phyloP scores from a whole-genome alignment of 129 eudicot genomes.

The Saposhnikovia divaricata region DNA sequence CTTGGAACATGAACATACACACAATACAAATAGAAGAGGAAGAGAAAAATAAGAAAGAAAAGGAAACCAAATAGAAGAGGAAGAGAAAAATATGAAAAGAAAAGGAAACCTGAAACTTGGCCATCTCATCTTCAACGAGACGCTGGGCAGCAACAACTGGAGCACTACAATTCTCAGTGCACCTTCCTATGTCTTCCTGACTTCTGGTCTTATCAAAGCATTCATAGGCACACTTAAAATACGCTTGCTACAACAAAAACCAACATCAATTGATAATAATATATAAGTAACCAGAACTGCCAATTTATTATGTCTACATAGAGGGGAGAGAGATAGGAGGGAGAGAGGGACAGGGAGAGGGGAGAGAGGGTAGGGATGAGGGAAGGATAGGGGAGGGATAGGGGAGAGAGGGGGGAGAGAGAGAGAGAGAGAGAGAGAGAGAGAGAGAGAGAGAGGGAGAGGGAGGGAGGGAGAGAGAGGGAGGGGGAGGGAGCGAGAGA shows the following conservation, averaged over 20 bases:
- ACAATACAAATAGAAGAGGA: background rate
- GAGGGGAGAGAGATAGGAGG: too few relatives aligned
- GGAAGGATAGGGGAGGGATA: too few relatives aligned
- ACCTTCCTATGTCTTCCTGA: conserved; percentile 10
- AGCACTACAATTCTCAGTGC: conserved; percentile 9
- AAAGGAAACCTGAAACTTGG: conserved; percentile 67
- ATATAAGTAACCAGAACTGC: background rate
- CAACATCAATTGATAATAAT: background rate
- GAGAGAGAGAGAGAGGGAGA: too few relatives aligned
- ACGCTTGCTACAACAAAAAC: background rate
- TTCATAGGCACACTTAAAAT: conserved; percentile 7
- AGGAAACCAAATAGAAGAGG: conserved; percentile 22
- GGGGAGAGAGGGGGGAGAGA: too few relatives aligned
- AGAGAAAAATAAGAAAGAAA: background rate
- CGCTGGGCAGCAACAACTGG: conserved; percentile 20
- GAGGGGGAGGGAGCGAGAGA: too few relatives aligned
- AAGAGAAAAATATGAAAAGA: background rate
- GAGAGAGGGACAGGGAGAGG: too few relatives aligned
- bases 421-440: too few relatives aligned
- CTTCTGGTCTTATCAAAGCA: conserved; percentile 7
- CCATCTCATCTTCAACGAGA: conserved; percentile 71
- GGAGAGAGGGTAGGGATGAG: too few relatives aligned
- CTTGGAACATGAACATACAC: background rate
- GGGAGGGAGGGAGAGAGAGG: too few relatives aligned
- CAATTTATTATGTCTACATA: background rate